These are phyloP conservation scores for Metarhizium album DNA, from an alignment of 2,329 filamentous ascomycete genomes.

Conservation along the genomic window DNA sequence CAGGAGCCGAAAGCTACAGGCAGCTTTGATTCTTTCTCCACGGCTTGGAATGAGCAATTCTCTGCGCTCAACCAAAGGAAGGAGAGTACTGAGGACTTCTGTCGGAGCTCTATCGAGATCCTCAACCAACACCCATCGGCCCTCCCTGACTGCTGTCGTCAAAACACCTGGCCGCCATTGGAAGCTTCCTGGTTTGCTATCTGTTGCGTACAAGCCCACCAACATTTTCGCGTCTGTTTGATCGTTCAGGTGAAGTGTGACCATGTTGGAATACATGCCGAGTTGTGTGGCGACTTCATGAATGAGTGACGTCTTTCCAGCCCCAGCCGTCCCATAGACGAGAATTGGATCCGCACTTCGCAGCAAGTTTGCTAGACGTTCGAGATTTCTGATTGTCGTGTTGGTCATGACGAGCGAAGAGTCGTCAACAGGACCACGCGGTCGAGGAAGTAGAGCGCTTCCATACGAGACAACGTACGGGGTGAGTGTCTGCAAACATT, in stretches of 20 bases:
- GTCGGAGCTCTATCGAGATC: constrained; percentile 91
- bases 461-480: constrained; percentile 54
- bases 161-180: constrained; percentile 86
- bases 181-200: constrained; percentile 78
- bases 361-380: constrained; percentile 55
- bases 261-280: constrained; percentile 69
- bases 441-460: constrained; percentile 54
- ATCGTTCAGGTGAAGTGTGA: constrained; percentile 93
- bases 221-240: constrained; percentile 97
- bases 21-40: constrained; percentile 74
- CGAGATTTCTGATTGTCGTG: constrained; percentile 64
- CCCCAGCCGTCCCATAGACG: constrained; percentile 71
- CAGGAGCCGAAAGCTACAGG: constrained; percentile 79
- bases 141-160: constrained; percentile 87
- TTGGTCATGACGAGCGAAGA: constrained; percentile 55
- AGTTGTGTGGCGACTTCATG: constrained; percentile 73
- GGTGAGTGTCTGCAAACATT: constrained; percentile 37
- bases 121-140: constrained; percentile 93
- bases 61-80: constrained; percentile 87
- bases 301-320: constrained; percentile 81
- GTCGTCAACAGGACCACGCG: constrained; percentile 35
- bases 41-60: constrained; percentile 83
- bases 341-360: constrained; percentile 62
- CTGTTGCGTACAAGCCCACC: constrained; percentile 86
- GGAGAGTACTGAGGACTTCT: constrained; percentile 84